phyloP scores from a whole-genome alignment of 139 green algal species.

The Coelastrella sp. region DNA sequence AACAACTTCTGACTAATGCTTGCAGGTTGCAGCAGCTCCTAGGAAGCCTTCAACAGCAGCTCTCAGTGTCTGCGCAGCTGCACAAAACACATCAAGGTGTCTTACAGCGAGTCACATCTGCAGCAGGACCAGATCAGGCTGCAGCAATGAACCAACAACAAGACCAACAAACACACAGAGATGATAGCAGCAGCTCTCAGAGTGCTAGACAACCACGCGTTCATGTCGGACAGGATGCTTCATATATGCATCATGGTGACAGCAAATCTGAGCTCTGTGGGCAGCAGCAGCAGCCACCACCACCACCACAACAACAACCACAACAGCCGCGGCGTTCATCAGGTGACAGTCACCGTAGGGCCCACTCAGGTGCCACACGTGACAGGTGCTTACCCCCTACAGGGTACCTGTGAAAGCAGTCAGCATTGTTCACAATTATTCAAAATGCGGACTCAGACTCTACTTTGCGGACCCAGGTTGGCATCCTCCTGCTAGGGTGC shows the following conservation, averaged over 20 bases:
- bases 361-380: background rate
- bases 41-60: constrained; percentile 10
- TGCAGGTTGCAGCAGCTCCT: constrained; percentile 24
- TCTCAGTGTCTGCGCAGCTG: background rate
- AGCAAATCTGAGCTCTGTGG: no score
- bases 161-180: background rate
- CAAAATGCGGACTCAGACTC: no score
- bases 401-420: constrained; percentile 15
- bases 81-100: background rate
- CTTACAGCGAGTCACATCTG: background rate
- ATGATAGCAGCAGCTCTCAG: background rate
- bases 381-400: constrained; percentile 21
- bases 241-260: background rate
- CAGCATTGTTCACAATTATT: no score
- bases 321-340: background rate
- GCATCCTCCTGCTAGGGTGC: no score
- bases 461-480: no score
- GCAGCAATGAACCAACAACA: background rate
- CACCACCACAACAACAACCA: background rate
- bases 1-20: background rate
- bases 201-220: no score
- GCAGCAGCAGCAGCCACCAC: constrained; percentile 17
- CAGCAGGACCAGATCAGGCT: background rate
- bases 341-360: background rate
- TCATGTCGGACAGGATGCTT: no score